Percentiles rank a stretch among this genome's conserved stretches.
phyloP scores from a whole-genome alignment of 495 filamentous ascomycete species.

The Aspergillus indologenus region DNA sequence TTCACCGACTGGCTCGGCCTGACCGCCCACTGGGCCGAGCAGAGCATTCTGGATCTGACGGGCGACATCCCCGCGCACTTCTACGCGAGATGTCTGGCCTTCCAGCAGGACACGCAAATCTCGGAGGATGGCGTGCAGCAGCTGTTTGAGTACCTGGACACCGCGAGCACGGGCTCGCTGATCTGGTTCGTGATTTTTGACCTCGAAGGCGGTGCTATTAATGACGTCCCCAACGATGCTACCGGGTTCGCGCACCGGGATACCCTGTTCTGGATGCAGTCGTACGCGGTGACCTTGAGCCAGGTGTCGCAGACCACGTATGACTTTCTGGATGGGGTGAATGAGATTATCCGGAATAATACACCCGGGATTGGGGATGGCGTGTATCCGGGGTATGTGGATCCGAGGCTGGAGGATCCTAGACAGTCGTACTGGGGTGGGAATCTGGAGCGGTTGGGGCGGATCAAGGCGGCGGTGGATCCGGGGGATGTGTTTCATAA shows the following conservation, averaged over 20 bases:
- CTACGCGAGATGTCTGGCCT: slow-evolving; percentile 48
- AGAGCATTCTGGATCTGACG: slow-evolving; percentile 25
- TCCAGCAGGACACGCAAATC: slow-evolving; percentile 44
- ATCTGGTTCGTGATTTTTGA: slow-evolving; percentile 46
- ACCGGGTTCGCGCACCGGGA: slow-evolving; percentile 48
- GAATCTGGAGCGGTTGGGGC: slow-evolving; percentile 49
- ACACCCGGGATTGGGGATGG: slow-evolving; percentile 22
- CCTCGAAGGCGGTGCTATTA: slow-evolving; percentile 42
- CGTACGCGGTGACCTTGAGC: slow-evolving; percentile 42
- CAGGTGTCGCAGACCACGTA: slow-evolving; percentile 33
- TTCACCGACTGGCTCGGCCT: slow-evolving; percentile 56
- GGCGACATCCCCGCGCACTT: slow-evolving; percentile 40
- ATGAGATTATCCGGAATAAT: slow-evolving; percentile 27
- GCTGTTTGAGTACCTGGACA: slow-evolving; percentile 44
- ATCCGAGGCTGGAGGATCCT: slow-evolving; percentile 50
- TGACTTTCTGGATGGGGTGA: slow-evolving; percentile 44
- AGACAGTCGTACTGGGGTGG: slow-evolving; percentile 54
- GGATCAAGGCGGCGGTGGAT: slow-evolving; percentile 54
- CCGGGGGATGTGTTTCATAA: slow-evolving; percentile 61
- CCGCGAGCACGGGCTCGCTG: slow-evolving; percentile 38
- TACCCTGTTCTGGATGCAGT: slow-evolving; percentile 44
- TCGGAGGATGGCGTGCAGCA: slow-evolving; percentile 33
- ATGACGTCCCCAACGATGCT: slow-evolving; percentile 34
- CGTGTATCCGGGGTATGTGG: slow-evolving; percentile 71
- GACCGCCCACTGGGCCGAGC: slow-evolving; percentile 47